phyloP scores from a whole-genome alignment of 495 filamentous ascomycete genomes.

The Tuber microsphaerosporum region DNA sequence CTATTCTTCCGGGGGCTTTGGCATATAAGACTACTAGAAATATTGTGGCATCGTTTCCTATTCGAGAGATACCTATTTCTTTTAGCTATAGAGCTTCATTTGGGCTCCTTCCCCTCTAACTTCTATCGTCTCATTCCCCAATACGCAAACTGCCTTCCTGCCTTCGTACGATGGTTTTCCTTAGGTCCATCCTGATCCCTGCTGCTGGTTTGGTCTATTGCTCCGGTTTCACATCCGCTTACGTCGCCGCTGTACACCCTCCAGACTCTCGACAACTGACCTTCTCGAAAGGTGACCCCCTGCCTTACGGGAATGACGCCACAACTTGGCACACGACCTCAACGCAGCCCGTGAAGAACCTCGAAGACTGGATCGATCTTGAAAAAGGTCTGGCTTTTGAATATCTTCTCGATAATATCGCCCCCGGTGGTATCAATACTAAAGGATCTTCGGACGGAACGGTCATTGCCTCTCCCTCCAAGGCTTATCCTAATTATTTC shows the following conservation, averaged over 20 bases:
- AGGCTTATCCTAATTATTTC: conserved; percentile 51
- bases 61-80: neutral
- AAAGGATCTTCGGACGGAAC: conserved; percentile 48
- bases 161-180: conserved; percentile 21
- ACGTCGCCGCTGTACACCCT: neutral
- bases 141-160: neutral
- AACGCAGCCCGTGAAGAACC: conserved; percentile 15
- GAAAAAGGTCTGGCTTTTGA: conserved; percentile 47
- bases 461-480: conserved; percentile 54
- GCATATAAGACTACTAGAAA: neutral
- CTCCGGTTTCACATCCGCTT: conserved; percentile 3
- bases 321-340: neutral
- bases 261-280: neutral
- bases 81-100: neutral
- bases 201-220: conserved; percentile 9
- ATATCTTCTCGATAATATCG: conserved; percentile 55
- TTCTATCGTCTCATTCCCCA: neutral
- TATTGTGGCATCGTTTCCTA: neutral
- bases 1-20: neutral
- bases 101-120: neutral
- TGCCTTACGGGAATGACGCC: neutral
- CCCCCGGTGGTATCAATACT: conserved; percentile 47
- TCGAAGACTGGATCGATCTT: conserved; percentile 42
- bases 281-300: neutral
- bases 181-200: conserved; percentile 19